Base-by-base conservation (phyloP, 371 early-diverging fungal genomes). In the Apophysomyces sp. region DNA sequence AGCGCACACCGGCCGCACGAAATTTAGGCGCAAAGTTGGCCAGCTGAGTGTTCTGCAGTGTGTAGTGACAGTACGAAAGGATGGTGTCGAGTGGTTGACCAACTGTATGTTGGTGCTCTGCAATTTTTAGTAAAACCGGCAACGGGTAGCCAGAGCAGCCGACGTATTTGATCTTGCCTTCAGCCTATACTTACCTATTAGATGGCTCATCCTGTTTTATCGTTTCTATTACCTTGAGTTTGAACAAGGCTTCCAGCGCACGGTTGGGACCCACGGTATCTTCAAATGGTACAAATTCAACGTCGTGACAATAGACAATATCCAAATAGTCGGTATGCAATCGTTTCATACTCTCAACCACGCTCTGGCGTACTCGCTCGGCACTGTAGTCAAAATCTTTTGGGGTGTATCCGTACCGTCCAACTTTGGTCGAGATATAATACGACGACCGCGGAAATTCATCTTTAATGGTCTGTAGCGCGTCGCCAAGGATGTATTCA, bases 91-190 rank as follows among this genome's bases (percentile, higher is more conserved):
- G 70, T 2, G 89, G 89, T 28, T 80, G 79, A 0, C 83, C 82
- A n/a, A 79, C 72, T 18, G 75, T 66, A 28, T 81, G 69, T 62
- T 89, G 90, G n/a, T 84, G 62, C 57, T 83, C 69, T 0, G 91
- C 86, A 37, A 92, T 86, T 52, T 78, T 80, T 31, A 88, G 63
- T n/a, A 92, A 66, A 1, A 86, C 82, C 4, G 86, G 81, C 6
- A 92, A 67, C 2, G 93, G 92, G 69, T 91, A 92, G 2, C 86
- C 92, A 54, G 90, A 89, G 56, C 86, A 86, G 5, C 93, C 93
- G 12, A 92, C 92, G 49, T 84, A 80, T 34, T 82, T 83, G 36
- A 92, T 80, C 40, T 83, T 72, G 9, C 90, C 90, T 65, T 86
- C 74, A 4, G 65, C 60, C 83, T 84, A 54, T 32, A 7, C 13